A percentile compares a stretch with the other conserved stretches of the same genome.
These are phyloP conservation scores for Primulina eburnea DNA, from an alignment of 257 asterid genomes.

Conservation along the genomic window DNA sequence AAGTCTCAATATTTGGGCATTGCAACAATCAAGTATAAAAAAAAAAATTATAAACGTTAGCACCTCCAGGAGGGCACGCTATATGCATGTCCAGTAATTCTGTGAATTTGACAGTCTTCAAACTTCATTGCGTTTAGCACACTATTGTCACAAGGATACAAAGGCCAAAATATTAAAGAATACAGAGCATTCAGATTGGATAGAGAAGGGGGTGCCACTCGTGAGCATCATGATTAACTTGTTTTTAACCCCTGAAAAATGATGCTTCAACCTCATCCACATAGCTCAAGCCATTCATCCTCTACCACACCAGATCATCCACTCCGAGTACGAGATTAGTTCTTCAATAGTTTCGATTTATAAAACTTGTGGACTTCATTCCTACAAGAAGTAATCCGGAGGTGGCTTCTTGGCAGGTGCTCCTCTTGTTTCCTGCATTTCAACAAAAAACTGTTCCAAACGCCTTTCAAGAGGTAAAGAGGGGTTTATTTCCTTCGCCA, in stretches of 20 bases:
- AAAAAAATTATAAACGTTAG: too few relatives aligned
- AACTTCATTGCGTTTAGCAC: slow-evolving; percentile 4
- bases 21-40: neutral
- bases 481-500: neutral
- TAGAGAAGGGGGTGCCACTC: neutral
- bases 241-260: neutral
- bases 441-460: slow-evolving; percentile 6
- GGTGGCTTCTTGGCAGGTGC: slow-evolving; percentile 78
- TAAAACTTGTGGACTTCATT: slow-evolving; percentile 11
- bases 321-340: slow-evolving; percentile 20
- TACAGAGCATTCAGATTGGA: neutral
- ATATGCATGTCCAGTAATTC: neutral
- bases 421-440: slow-evolving; percentile 87
- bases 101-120: neutral
- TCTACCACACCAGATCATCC: slow-evolving; percentile 14
- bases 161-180: slow-evolving; percentile 9
- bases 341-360: slow-evolving; percentile 3
- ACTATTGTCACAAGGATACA: neutral
- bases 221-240: neutral
- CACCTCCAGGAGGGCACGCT: neutral
- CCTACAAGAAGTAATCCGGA: slow-evolving; percentile 87
- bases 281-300: slow-evolving; percentile 21
- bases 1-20: neutral
- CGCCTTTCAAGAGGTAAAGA: neutral
- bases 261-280: slow-evolving; percentile 8